These are phyloP conservation scores for Pseudopithomyces maydicus DNA, from an alignment of 2,329 filamentous ascomycete species.

Conservation along the genomic window DNA sequence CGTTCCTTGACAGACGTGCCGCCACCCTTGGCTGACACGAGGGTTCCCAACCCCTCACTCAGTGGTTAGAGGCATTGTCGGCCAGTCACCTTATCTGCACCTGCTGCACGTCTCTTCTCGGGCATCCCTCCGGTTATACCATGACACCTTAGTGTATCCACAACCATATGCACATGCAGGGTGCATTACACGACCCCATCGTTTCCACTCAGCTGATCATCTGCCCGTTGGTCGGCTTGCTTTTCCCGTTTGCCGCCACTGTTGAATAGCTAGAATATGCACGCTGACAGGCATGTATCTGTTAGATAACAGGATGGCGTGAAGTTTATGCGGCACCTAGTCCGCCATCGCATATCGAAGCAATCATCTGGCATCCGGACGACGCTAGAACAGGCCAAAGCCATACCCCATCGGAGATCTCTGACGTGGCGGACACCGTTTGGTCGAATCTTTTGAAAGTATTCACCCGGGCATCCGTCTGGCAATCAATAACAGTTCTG, in stretches of 20 bases:
- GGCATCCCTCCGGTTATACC: conserved; percentile 44
- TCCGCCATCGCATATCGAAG: conserved; percentile 51
- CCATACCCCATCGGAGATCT: conserved; percentile 55
- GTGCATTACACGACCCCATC: conserved; percentile 42
- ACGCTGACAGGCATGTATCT: conserved; percentile 48
- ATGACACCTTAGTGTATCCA: conserved; percentile 38
- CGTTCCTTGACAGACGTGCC: conserved; percentile 30
- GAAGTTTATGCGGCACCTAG: conserved; percentile 51
- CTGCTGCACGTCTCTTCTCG: conserved; percentile 46
- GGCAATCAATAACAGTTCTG: conserved; percentile 45
- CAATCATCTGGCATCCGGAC: conserved; percentile 49
- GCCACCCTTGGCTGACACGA: conserved; percentile 39
- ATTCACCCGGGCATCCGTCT: conserved; percentile 46
- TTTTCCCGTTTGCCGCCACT: conserved; percentile 46
- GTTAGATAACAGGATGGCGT: conserved; percentile 49
- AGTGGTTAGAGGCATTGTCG: conserved; percentile 40
- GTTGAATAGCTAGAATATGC: conserved; percentile 47
- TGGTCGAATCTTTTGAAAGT: conserved; percentile 48
- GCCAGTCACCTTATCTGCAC: conserved; percentile 56
- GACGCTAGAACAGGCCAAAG: conserved; percentile 55
- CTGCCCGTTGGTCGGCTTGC: conserved; percentile 45
- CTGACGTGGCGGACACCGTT: conserved; percentile 57
- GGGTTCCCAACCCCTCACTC: conserved; percentile 32
- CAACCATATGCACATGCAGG: conserved; percentile 45
- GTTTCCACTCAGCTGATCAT: conserved; percentile 47